A percentile compares a stretch with the other conserved stretches of the same genome.
Evolutionary conservation across 257 asterid species (phyloP).

Genomic region (Petunia secreta): DNA sequence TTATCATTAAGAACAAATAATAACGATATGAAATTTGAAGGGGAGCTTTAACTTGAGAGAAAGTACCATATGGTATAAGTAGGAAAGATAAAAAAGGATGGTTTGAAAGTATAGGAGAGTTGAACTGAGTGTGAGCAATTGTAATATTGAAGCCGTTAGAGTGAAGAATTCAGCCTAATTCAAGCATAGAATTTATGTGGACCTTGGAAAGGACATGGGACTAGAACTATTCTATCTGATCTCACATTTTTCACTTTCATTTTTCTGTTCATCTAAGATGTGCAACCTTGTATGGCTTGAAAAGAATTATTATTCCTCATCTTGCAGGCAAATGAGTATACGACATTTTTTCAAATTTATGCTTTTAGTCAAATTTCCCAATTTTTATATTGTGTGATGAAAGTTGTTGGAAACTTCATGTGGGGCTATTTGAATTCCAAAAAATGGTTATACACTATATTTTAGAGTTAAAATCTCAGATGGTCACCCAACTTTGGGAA

Average conservation of each 20-base stretch:
- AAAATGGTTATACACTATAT: too few species aligned
- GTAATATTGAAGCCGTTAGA: slow-evolving; percentile 31
- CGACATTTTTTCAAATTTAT: too few species aligned
- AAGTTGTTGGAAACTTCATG: background rate
- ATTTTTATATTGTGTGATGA: background rate
- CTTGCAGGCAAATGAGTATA: background rate
- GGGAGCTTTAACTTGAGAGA: background rate
- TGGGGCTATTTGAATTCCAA: too few species aligned
- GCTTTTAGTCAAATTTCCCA: background rate
- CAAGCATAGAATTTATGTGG: slow-evolving; percentile 36
- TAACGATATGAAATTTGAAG: background rate
- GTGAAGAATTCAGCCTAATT: slow-evolving; percentile 29
- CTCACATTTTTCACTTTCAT: background rate
- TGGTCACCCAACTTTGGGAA: too few species aligned
- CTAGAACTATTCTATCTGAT: slow-evolving; percentile 26
- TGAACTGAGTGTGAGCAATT: slow-evolving; percentile 25
- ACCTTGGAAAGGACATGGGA: slow-evolving; percentile 34
- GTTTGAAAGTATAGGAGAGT: slow-evolving; percentile 27
- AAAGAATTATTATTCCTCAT: background rate
- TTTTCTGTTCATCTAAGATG: background rate
- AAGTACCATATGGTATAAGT: background rate
- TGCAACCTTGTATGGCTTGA: background rate
- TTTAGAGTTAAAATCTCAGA: too few species aligned
- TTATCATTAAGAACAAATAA: slow-evolving; percentile 33
- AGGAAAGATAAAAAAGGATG: background rate